Evolutionary conservation across 768 basidiomycete species (phyloP).

Genomic region (Tephrocybe sp.): DNA sequence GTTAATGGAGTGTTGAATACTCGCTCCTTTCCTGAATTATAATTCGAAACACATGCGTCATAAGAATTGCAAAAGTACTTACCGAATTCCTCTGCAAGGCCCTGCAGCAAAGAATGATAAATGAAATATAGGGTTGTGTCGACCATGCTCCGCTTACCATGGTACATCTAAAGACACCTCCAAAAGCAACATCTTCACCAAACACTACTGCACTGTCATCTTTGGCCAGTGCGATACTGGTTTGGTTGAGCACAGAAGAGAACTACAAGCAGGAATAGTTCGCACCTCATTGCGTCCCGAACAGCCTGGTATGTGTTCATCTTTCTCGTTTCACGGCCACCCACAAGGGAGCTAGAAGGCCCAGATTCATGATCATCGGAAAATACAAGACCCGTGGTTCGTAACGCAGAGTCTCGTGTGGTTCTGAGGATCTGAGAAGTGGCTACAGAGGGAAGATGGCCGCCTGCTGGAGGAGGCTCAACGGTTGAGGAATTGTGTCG

Average conservation of each 20-base stretch:
- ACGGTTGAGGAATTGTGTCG: slow-evolving; percentile 54
- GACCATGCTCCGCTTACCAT: slow-evolving; percentile 53
- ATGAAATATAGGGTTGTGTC: slow-evolving; percentile 1
- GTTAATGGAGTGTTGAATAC: slow-evolving; percentile 95
- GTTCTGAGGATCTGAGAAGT: slow-evolving; percentile 62
- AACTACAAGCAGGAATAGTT: neutral
- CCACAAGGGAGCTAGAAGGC: slow-evolving; percentile 48
- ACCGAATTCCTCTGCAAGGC: slow-evolving; percentile 93
- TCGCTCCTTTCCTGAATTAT: slow-evolving; percentile 70
- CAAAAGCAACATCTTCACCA: slow-evolving; percentile 90
- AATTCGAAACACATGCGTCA: slow-evolving; percentile 6
- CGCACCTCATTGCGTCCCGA: slow-evolving; percentile 83
- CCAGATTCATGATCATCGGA: slow-evolving; percentile 53
- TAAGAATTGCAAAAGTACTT: slow-evolving; percentile 20
- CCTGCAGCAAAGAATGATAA: slow-evolving; percentile 39
- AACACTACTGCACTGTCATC: slow-evolving; percentile 90
- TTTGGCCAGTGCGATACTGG: slow-evolving; percentile 77
- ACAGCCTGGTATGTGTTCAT: slow-evolving; percentile 97
- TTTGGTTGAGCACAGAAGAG: neutral
- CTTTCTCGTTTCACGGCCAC: slow-evolving; percentile 85
- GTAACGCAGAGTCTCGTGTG: slow-evolving; percentile 70
- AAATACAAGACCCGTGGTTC: slow-evolving; percentile 75
- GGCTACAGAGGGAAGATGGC: slow-evolving; percentile 72
- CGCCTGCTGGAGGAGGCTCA: slow-evolving; percentile 77
- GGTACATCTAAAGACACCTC: slow-evolving; percentile 92